Evolutionary conservation across 352 stramenopile genomes (phyloP).

Genomic region (Pythium coloratum): DNA sequence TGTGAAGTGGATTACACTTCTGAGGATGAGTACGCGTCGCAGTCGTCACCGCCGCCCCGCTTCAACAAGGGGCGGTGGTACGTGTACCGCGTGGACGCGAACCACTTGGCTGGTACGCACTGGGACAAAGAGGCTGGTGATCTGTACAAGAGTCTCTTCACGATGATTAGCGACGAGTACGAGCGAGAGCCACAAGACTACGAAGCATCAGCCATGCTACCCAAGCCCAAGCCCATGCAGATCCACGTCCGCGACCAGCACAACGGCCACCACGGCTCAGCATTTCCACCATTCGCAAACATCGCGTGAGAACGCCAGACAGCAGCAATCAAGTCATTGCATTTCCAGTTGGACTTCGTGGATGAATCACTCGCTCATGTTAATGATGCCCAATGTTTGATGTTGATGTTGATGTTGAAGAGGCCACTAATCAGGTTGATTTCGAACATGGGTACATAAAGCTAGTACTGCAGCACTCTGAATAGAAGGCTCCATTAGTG

Average conservation of each 20-base stretch:
- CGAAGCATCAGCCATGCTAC: not conserved
- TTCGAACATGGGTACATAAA: not conserved
- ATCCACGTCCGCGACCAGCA: not conserved
- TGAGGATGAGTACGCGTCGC: constrained; percentile 4
- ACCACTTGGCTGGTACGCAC: constrained; percentile 72
- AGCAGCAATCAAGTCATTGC: too few species aligned
- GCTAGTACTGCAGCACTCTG: not conserved
- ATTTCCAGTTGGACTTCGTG: too few species aligned
- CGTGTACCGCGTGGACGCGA: constrained; percentile 74
- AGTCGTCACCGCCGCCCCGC: constrained; percentile 5
- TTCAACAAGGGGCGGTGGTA: constrained; percentile 75
- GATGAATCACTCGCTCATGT: too few species aligned
- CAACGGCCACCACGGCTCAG: not conserved
- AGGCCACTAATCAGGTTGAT: too few species aligned
- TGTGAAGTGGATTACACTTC: constrained; percentile 35
- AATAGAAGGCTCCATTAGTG: not conserved
- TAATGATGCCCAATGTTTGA: too few species aligned
- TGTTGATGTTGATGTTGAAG: too few species aligned
- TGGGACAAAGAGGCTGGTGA: constrained; percentile 64
- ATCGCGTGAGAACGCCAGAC: not conserved
- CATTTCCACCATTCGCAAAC: not conserved
- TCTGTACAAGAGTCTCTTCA: constrained; percentile 73
- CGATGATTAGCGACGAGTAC: constrained; percentile 60
- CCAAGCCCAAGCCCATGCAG: not conserved
- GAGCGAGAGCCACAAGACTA: constrained; percentile 33